Evolutionary conservation across 2,329 filamentous ascomycete genomes (phyloP), one percentile per base, ranked within the genome.

Genomic region (Alternaria brassicicola): DNA sequence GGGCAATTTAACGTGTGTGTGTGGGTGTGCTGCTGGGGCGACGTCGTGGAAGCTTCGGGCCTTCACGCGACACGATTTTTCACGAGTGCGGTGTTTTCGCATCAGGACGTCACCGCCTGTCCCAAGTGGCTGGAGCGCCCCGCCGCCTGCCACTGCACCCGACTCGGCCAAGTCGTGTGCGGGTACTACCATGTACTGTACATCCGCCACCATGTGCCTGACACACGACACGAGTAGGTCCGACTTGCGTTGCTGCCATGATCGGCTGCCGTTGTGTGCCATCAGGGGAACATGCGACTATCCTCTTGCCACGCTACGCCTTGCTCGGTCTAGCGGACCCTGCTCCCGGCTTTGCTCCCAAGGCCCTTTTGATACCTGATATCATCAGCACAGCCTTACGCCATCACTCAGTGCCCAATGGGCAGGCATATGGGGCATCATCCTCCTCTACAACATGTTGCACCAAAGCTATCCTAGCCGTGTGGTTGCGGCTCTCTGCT

Each of bases 21-120:
- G 23, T 13, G 42, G 28, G 36, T 48, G 47, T 47, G 51, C 46
- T 51, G 51, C 38, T 43, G 52, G 55, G 55, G 57, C 43, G 41
- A 52, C 33, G 52, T 30, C 19, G 58, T 48, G 23, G 51, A 35
- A 58, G 61, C 57, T 50, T 61, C 26, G 57, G 54, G 57, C 55
- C 50, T 63, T 65, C 61, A 61, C 61, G 61, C 61, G 58, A 61
- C 52, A 52, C 36, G 50, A 63, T 65, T 63, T 66, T 66, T 62
- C 35, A 57, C 47, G 43, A 61, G 52, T 63, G 64, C 62, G 51
- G 50, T 65, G 57, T 66, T 66, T 66, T 55, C 55, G 25, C 42
- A 51, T 31, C 26, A 45, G 36, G 59, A 66, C 59, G 63, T 64
- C 63, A 66, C 63, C 59, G 63, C 59, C 59, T 52, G 46, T 47